Base-by-base conservation (phyloP, 805 yeast species). In the Blastobotrys parvus region DNA sequence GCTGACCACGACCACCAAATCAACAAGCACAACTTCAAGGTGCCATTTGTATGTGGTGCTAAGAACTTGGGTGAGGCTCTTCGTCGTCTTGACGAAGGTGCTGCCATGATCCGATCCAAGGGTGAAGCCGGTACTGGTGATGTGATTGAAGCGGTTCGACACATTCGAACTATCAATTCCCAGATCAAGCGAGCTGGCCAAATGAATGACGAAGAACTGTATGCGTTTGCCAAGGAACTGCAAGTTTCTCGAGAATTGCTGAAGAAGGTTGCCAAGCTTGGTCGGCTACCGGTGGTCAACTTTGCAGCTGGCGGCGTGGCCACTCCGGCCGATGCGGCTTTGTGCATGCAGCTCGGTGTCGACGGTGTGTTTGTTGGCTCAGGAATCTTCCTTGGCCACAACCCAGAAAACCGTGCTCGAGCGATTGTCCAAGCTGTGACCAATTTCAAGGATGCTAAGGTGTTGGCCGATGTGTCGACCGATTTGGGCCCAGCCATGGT, bases 81-180 rank as follows among this genome's bases (percentile, higher is more conserved):
- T 51, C 75, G 92, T 61, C 73, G 94, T 58, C 71, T 84, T 56
- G 66, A 71, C 53, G 94, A 83, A 63, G 92, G 92, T 52, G 90
- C 92, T 30, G 89, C 90, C 25, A 82, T 83, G 90, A 74, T 83
- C 59, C 73, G 92, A 61, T 80, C 92, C 51, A 83, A 83, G 65
- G 94, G 94, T 52, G 94, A 83, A 61, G 92, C 94, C 29, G 94
- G 94, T 36, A 84, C 94, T 31, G 94, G 94, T 43, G 92, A 83
- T 62, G 78, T 83, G 42, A 77, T 85, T 34, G 90, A 83, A 62
- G 92, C 92, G 11, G 86, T 83, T 45, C 74, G 71, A 56, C 94
- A 83, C 61, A 79, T 84, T 51, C 70, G 76, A 44, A 68, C 72
- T 51, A 79, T 84, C 60, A 72, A 68, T 46, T 57, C 63, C 41